Base-by-base conservation (phyloP, 495 filamentous ascomycete species). In the Aspergillus cavernicola region DNA sequence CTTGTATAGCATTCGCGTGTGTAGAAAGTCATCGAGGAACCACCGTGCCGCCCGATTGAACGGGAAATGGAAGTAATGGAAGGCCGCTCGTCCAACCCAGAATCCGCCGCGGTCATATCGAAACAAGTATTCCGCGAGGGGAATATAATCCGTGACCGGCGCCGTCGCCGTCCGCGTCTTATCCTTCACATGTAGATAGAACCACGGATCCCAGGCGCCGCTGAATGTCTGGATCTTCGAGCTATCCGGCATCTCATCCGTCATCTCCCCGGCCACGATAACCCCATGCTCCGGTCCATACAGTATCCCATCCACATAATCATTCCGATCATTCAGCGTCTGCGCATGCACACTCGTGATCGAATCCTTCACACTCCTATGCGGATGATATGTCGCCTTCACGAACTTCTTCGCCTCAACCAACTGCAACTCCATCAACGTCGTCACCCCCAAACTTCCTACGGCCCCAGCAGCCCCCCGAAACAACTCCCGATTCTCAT, bases 91-190 rank as follows among this genome's bases (percentile, higher is more conserved):
- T 6, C 74, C 80, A 12, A 75, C 73, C 75, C 81, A 84, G 60
- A 85, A 85, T 7, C 72, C 80, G 16, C 82, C 82, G 4, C 82
- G 77, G 55, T 85, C 82, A 59, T 85, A 84, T 3, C 82, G 78
- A 61, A 85, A 85, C 29, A 82, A 72, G 51, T 85, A 85, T 28
- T 84, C 80, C 6, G 66, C 69, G 8, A 83, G 61, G 11, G 82
- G 82, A 33, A 83, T 77, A 22, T 66, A 62, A 33, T 84, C 78
- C 13, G 59, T 60, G 3, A 48, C 40, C 26, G 45, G 59, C 26
- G 43, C 48, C 8, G n/a, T 54, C 12, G n/a, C 13, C 3, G 24
- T 10, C 1, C 42, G 42, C 26, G 51, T 54, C 52, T 47, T 54
- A 12, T 48, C 28, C 37, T 68, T 55, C 13, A 68, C 79, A 52